Percentiles rank a stretch among this genome's conserved stretches.
phyloP scores from a whole-genome alignment of 108 stramenopile species.

The Cyclotella cryptica region DNA sequence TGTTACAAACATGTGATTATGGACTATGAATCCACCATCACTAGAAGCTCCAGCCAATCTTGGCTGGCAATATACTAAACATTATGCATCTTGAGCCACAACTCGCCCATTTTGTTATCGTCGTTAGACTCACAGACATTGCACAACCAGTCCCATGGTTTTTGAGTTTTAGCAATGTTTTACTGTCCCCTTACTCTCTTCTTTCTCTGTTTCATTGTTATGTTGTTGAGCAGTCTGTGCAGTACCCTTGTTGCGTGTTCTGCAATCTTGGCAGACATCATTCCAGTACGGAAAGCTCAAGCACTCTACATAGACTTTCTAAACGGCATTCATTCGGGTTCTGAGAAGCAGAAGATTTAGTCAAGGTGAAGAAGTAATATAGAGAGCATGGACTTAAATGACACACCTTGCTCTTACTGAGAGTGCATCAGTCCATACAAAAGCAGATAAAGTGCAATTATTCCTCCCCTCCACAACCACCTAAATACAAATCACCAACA shows the following conservation, averaged over 20 bases:
- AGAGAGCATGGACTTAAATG: background rate
- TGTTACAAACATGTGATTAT: too few species aligned
- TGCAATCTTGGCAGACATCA: background rate
- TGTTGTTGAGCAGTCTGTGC: background rate
- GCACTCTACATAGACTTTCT: constrained; percentile 3
- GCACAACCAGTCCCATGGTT: too few species aligned
- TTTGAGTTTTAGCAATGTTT: background rate
- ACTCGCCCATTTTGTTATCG: too few species aligned
- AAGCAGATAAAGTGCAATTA: too few species aligned
- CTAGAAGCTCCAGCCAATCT: too few species aligned
- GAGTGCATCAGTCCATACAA: too few species aligned
- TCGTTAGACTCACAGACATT: too few species aligned
- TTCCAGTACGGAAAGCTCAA: background rate
- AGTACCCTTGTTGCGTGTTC: background rate
- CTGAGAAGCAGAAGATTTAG: background rate
- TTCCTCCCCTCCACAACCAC: too few species aligned
- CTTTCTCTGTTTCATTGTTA: background rate
- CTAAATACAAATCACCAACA: too few species aligned
- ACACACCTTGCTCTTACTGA: constrained; percentile 15
- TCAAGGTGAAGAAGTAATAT: background rate
- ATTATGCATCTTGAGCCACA: too few species aligned
- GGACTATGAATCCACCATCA: too few species aligned
- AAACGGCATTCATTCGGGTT: background rate
- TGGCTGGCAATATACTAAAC: too few species aligned
- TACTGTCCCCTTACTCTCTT: background rate